Conservation (phyloP, 1,284 basidiomycete genomes). For the Ceratobasidium sp. region DNA sequence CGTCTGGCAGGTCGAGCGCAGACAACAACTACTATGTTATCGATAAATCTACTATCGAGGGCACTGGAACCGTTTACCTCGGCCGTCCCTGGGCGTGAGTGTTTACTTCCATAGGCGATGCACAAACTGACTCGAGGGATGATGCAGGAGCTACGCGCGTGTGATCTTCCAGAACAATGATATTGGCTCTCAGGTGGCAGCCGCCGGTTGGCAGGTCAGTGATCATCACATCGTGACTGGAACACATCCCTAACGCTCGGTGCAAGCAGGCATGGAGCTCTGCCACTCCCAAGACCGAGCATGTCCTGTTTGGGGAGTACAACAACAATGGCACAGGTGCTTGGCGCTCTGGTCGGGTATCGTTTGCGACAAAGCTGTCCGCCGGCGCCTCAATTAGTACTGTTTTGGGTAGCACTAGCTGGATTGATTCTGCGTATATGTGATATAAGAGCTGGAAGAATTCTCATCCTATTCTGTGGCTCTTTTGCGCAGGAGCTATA, state of each 20-base stretch:
- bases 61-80: slow-evolving; percentile 32
- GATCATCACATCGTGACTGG: not conserved
- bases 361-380: slow-evolving; percentile 37
- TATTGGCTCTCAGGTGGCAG: slow-evolving; percentile 36
- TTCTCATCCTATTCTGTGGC: not conserved
- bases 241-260: not conserved
- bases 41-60: slow-evolving; percentile 39
- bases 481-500: not conserved
- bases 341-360: slow-evolving; percentile 32
- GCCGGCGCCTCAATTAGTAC: slow-evolving; percentile 29
- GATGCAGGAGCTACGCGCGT: slow-evolving; percentile 38
- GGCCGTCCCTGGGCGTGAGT: slow-evolving; percentile 35
- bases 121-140: not conserved
- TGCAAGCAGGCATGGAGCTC: slow-evolving; percentile 32
- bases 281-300: slow-evolving; percentile 37
- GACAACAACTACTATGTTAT: slow-evolving; percentile 43
- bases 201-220: slow-evolving; percentile 39
- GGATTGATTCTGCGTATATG: slow-evolving; percentile 27
- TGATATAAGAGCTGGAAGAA: too few species aligned
- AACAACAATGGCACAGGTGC: slow-evolving; percentile 40
- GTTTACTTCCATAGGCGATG: not conserved
- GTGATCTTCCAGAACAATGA: slow-evolving; percentile 41
- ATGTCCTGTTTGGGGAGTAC: slow-evolving; percentile 42
- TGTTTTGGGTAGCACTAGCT: slow-evolving; percentile 26
- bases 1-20: slow-evolving; percentile 36